A percentile compares a stretch with the other conserved stretches of the same genome.
Conservation (phyloP, 176 grass and related monocot genomes). For the Triticum urartu region DNA sequence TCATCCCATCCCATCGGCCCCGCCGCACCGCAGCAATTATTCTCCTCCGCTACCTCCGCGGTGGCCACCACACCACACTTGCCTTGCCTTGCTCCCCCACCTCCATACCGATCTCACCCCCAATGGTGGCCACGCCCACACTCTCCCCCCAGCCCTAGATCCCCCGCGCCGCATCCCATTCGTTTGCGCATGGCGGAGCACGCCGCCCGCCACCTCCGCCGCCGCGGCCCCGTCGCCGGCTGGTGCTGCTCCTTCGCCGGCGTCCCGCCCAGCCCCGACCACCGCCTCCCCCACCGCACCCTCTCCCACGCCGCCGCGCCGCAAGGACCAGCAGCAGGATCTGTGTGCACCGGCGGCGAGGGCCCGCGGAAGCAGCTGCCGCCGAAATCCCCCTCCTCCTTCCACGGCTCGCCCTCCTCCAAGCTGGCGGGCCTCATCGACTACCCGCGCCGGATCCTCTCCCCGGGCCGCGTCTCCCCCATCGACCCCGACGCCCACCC, state of each 20-base stretch:
- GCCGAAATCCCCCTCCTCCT: slow-evolving; percentile 48
- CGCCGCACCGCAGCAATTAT: not conserved
- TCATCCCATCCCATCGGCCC: not conserved
- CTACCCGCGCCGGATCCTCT: slow-evolving; percentile 76
- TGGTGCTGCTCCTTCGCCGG: slow-evolving; percentile 79
- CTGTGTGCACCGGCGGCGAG: not conserved
- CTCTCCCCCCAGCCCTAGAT: slow-evolving; percentile 11
- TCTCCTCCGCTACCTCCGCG: not conserved
- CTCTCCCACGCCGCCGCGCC: not conserved
- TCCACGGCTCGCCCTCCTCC: slow-evolving; percentile 68
- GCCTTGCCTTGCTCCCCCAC: not conserved
- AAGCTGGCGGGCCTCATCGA: slow-evolving; percentile 68
- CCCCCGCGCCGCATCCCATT: not conserved
- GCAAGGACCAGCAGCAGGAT: too few relatives aligned
- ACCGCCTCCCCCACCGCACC: slow-evolving; percentile 31
- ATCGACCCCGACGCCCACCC: slow-evolving; percentile 57
- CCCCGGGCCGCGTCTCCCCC: slow-evolving; percentile 87
- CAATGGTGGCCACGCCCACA: slow-evolving; percentile 9
- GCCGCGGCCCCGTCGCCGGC: slow-evolving; percentile 30
- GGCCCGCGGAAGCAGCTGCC: slow-evolving; percentile 35
- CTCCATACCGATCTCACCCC: not conserved
- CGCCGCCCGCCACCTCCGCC: slow-evolving; percentile 35
- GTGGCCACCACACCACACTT: too few relatives aligned
- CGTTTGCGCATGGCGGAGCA: slow-evolving; percentile 34
- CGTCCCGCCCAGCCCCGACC: slow-evolving; percentile 51